Evolutionary conservation across 2,329 filamentous ascomycete species (phyloP), one percentile per base, ranked within the genome.

Genomic region (Monosporascus sp.): DNA sequence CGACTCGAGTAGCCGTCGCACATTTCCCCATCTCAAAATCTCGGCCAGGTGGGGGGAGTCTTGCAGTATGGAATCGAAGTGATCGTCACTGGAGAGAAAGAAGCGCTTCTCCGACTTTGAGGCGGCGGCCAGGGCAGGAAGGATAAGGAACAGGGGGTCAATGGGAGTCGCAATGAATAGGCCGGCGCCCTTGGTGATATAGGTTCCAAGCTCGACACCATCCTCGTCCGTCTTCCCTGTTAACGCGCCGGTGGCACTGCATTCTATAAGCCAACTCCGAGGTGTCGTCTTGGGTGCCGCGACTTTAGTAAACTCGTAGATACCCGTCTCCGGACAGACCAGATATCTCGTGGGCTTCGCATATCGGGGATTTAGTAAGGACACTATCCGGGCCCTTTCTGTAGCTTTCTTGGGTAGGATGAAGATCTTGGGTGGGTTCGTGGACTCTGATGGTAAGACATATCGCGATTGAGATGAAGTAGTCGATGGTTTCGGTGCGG

Each of bases 101-200:
- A 86, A 75, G 44, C 79, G 79, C 64, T 85, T 88, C 41, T 72
- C 65, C 2, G 74, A 69, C 48, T 78, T 74, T 24, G 75, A 73
- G 35, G 65, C 51, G 50, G 70, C 68, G 1, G 75, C 72, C 2
- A 97, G 78, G 4, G 85, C 80, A 0, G 93, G 88, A 1, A 97
- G 75, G 3, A 96, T 67, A 49, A 97, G 76, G 72, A 97, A 97
- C 3, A 97, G 66, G 5, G 89, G 81, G 68, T 99, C 94, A 52
- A 96, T 77, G 2, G 85, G 82, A 1, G 94, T 96, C 8, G 93
- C 90, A 55, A 97, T 72, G 63, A 88, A 87, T n/a, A 97, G 73
- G 55, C 91, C 85, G 37, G 90, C 84, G 44, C 78, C 79, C 63
- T 85, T 85, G 37, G 85, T 79, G 24, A 90, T 60, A 38, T 73